Conservation (phyloP, 306 rosid genomes). For the Quercus variabilis region DNA sequence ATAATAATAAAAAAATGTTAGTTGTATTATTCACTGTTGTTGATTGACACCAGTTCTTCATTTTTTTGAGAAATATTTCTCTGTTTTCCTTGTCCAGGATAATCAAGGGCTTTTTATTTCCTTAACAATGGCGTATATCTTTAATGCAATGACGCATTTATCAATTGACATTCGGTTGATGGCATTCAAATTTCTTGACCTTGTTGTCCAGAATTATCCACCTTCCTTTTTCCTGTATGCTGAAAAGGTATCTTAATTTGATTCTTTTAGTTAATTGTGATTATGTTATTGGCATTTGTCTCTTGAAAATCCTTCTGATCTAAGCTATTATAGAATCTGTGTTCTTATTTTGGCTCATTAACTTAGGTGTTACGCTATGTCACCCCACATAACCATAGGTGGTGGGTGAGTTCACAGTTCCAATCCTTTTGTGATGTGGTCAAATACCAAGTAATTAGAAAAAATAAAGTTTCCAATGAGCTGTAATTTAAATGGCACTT, state of each 20-base stretch:
- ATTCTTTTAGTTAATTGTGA: slow-evolving; percentile 8
- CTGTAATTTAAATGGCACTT: too few relatives aligned
- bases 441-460: background rate
- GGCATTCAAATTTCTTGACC: slow-evolving; percentile 80
- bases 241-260: slow-evolving; percentile 59
- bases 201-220: slow-evolving; percentile 62
- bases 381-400: background rate
- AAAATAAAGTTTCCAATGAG: background rate
- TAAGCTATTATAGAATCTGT: background rate
- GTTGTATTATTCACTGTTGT: background rate
- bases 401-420: background rate
- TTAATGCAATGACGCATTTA: slow-evolving; percentile 83
- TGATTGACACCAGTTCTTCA: slow-evolving; percentile 1
- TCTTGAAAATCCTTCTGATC: background rate
- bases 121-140: slow-evolving; percentile 71
- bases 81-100: slow-evolving; percentile 46
- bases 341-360: background rate
- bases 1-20: background rate
- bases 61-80: slow-evolving; percentile 17
- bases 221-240: slow-evolving; percentile 61
- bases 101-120: slow-evolving; percentile 66
- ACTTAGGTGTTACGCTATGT: background rate
- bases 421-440: background rate
- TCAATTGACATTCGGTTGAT: slow-evolving; percentile 69
- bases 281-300: slow-evolving; percentile 9